Evolutionary conservation across 805 yeast genomes (phyloP).

Genomic region (Hyphopichia homilentoma): DNA sequence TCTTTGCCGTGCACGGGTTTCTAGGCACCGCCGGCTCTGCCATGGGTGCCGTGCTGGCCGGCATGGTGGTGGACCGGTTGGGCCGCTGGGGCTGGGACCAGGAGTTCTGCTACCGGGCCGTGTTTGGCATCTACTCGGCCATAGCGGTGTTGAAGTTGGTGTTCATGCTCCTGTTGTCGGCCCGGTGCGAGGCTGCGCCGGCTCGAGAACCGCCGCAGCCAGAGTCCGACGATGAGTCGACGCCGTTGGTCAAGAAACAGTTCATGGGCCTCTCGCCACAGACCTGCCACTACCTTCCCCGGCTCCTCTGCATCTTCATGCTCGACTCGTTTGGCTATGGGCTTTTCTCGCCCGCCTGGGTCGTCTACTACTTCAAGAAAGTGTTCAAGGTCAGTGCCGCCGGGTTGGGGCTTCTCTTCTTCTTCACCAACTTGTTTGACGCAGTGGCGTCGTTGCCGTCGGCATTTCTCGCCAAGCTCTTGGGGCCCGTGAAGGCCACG

Average conservation of each 20-base stretch:
- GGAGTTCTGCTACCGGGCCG: conserved; percentile 47
- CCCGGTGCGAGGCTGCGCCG: conserved; percentile 45
- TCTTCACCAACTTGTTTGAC: conserved; percentile 57
- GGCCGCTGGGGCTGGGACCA: conserved; percentile 26
- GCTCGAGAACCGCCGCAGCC: conserved; percentile 11
- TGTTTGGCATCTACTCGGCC: conserved; percentile 54
- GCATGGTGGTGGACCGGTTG: conserved; percentile 51
- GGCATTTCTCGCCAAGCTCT: conserved; percentile 55
- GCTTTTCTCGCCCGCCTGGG: conserved; percentile 86
- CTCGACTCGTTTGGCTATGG: conserved; percentile 86
- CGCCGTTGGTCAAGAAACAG: conserved; percentile 10
- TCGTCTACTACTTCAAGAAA: conserved; percentile 71
- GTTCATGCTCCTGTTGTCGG: conserved; percentile 48
- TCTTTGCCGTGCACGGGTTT: conserved; percentile 72
- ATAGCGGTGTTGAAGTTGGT: conserved; percentile 52
- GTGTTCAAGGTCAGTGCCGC: conserved; percentile 53
- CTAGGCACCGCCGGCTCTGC: conserved; percentile 72
- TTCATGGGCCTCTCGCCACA: conserved; percentile 37
- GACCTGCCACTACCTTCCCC: conserved; percentile 42
- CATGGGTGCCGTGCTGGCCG: conserved; percentile 63
- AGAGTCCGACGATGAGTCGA: conserved; percentile 11
- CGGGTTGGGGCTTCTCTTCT: conserved; percentile 64
- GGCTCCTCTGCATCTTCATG: conserved; percentile 63
- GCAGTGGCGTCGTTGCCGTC: conserved; percentile 75
- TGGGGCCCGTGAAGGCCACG: conserved; percentile 81